Evolutionary conservation across 2,329 filamentous ascomycete genomes (phyloP).

Genomic region (Elsinoe arachidis): DNA sequence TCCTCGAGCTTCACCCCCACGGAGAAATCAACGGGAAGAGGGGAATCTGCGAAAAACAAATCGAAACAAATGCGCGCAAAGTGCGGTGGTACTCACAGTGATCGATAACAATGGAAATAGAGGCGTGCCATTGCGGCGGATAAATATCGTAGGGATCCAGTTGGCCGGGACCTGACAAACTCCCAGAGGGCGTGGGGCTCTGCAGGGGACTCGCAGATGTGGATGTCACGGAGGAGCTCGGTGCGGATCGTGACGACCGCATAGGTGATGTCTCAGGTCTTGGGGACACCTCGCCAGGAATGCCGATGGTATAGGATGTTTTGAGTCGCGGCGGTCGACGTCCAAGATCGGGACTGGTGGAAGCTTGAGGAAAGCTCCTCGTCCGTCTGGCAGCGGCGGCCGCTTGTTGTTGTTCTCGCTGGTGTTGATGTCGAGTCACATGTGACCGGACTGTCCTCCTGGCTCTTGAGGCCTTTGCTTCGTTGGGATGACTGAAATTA

Average conservation of each 20-base stretch:
- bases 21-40: background rate
- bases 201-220: slow-evolving; percentile 17
- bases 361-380: slow-evolving; percentile 12
- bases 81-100: slow-evolving; percentile 25
- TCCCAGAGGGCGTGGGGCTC: slow-evolving; percentile 12
- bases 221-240: slow-evolving; percentile 19
- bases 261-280: slow-evolving; percentile 19
- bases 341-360: background rate
- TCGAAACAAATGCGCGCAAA: background rate
- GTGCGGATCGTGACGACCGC: slow-evolving; percentile 18
- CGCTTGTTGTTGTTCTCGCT: slow-evolving; percentile 21
- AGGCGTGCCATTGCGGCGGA: slow-evolving; percentile 31
- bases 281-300: slow-evolving; percentile 13
- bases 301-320: slow-evolving; percentile 12
- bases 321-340: slow-evolving; percentile 14
- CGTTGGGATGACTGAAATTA: slow-evolving; percentile 25
- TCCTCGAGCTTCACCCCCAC: slow-evolving; percentile 2
- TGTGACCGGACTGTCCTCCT: slow-evolving; percentile 29
- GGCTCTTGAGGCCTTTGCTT: slow-evolving; percentile 25
- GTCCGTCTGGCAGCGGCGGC: slow-evolving; percentile 19
- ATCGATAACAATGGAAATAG: slow-evolving; percentile 26
- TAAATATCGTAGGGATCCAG: slow-evolving; percentile 28
- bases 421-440: slow-evolving; percentile 26
- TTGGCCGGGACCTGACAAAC: slow-evolving; percentile 2
- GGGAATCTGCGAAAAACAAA: background rate